Evolutionary conservation across 768 basidiomycete species (phyloP).

Genomic region (Cyclocybe cylindracea): DNA sequence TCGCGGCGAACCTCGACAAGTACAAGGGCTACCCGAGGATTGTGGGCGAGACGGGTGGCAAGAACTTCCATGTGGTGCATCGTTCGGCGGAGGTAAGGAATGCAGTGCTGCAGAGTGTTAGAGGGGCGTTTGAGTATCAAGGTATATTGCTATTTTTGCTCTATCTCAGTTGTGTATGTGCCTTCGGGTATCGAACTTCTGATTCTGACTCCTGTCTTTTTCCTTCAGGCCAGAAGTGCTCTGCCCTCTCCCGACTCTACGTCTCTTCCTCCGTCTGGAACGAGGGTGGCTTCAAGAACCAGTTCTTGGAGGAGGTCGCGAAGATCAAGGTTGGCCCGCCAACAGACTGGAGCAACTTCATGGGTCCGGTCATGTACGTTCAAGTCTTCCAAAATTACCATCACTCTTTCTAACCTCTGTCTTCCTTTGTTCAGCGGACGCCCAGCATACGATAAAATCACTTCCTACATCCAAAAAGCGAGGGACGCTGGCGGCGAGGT

Average conservation of each 20-base stretch:
- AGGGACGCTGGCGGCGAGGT: conserved; percentile 89
- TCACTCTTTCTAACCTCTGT: conserved; percentile 3
- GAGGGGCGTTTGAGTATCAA: conserved; percentile 95
- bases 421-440: conserved; percentile 52
- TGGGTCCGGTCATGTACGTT: conserved; percentile 92
- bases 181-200: neutral
- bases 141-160: conserved; percentile 41
- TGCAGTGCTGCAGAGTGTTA: conserved; percentile 85
- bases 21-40: conserved; percentile 92
- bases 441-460: conserved; percentile 88
- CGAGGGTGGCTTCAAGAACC: conserved; percentile 77
- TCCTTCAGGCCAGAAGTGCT: conserved; percentile 87
- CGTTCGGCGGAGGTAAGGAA: conserved; percentile 83
- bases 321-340: conserved; percentile 86
- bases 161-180: neutral
- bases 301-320: conserved; percentile 69
- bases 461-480: conserved; percentile 81
- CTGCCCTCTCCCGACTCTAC: conserved; percentile 89
- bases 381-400: neutral
- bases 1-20: conserved; percentile 81
- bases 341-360: conserved; percentile 79
- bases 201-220: neutral
- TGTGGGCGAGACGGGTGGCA: conserved; percentile 97
- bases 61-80: conserved; percentile 98
- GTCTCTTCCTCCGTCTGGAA: conserved; percentile 88